Base-by-base conservation (phyloP, 129 eudicot species). In the Rutidosis leptorrhynchoides region DNA sequence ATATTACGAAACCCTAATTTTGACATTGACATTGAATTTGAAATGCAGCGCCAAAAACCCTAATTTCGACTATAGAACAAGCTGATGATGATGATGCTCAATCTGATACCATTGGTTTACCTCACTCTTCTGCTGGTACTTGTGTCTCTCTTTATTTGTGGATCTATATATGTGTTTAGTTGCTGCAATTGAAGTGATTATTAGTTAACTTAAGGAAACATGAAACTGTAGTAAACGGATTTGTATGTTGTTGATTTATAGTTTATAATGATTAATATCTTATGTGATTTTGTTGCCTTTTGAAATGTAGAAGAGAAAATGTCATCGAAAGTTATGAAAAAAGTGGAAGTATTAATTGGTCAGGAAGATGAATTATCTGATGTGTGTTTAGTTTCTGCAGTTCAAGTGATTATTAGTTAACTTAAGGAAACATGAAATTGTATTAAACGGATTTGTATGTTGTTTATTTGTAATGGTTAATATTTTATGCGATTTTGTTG, bases 261-360 rank as follows among this genome's bases (percentile, higher is more conserved):
- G n/a, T n/a, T n/a, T n/a, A 9, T 33, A 42, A 25, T 57, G n/a
- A 3, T 51, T 8, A 8, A 55, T 55, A 10, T n/a, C 26, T 37
- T 56, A 48, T 32, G 27, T 25, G 63, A 61, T 30, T 16, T 56
- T 52, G 71, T 63, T 67, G 64, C 33, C 45, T 42, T 15, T 42
- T 77, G 30, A 70, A 10, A 56, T 63, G 53, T 10, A 46, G 64
- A 33, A 64, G 82, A 23, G 63, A 73, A 71, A 19, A 14, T 53
- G 2, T 0, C 14, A 2, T 67, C 58, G 33, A 15, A 42, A 3
- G 71, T 10, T 45, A 37, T 22, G 19, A 58, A 27, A 42, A 73
- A 71, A 71, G 64, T 65, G 15, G 52, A 49, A 58, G 17, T 65
- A 52, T 3, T 53, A 66, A 35, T 63, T 8, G 32, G 28, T 7